Conservation (phyloP, 1,139 yeast genomes). For the Pichia sp. region DNA sequence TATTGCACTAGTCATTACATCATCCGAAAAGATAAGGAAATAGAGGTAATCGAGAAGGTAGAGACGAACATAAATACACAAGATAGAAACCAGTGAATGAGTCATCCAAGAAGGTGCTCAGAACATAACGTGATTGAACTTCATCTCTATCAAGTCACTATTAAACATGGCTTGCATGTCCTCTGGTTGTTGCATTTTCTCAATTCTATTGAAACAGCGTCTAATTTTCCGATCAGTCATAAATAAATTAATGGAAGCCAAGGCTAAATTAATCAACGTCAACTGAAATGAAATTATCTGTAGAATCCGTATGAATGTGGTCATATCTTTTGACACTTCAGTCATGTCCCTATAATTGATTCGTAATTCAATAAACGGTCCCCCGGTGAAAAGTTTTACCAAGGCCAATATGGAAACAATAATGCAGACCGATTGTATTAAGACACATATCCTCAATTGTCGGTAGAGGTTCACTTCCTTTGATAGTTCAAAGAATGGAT, state of each 20-base stretch:
- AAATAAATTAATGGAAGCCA: constrained; percentile 19
- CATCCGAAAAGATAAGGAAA: no score
- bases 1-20: not conserved
- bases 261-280: constrained; percentile 13
- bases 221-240: constrained; percentile 19
- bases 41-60: no score
- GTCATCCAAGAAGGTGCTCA: no score
- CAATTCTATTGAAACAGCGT: constrained; percentile 20
- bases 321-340: constrained; percentile 16
- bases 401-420: constrained; percentile 19
- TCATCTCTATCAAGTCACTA: constrained; percentile 8
- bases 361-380: constrained; percentile 7
- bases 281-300: constrained; percentile 16
- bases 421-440: constrained; percentile 16
- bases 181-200: constrained; percentile 11
- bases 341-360: not conserved
- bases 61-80: no score
- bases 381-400: constrained; percentile 9
- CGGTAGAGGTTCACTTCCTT: constrained; percentile 19
- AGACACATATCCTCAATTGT: constrained; percentile 15
- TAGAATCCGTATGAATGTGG: constrained; percentile 10
- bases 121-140: constrained; percentile 2
- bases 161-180: constrained; percentile 9
- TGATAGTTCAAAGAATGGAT: constrained; percentile 19
- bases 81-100: no score